Conservation (phyloP, 352 stramenopile genomes). For the Blastocystis sp. region DNA sequence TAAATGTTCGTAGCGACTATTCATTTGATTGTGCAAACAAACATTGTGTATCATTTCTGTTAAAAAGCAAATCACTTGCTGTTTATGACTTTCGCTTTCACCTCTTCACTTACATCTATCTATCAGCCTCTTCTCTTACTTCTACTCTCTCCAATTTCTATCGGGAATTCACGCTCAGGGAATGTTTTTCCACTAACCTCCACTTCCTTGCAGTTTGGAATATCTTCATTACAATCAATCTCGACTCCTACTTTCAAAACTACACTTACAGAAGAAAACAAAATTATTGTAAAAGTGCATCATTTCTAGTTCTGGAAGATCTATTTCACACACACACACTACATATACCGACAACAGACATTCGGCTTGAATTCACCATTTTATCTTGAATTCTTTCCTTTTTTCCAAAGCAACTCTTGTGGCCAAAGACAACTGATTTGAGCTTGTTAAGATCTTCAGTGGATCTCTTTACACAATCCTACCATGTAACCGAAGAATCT, state of each 20-base stretch:
- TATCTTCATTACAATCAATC: not conserved
- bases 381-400: not conserved
- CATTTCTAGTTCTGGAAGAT: not conserved
- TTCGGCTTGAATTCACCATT: not conserved
- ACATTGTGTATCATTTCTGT: not conserved
- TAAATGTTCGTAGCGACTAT: slow-evolving; percentile 22
- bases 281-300: slow-evolving; percentile 37
- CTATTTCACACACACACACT: not conserved
- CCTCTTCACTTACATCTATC: not conserved
- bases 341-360: not conserved
- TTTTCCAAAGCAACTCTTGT: not conserved
- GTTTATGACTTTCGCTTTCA: not conserved
- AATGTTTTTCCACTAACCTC: not conserved
- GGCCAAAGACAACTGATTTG: not conserved
- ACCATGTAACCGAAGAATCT: slow-evolving; percentile 30
- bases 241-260: not conserved
- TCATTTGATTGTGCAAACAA: not conserved
- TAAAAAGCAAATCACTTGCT: not conserved
- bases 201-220: not conserved
- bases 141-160: slow-evolving; percentile 20
- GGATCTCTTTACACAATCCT: too few relatives aligned
- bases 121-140: not conserved
- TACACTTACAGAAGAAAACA: not conserved
- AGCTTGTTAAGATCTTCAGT: slow-evolving; percentile 3
- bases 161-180: not conserved